Evolutionary conservation across 805 yeast genomes (phyloP), one percentile per base, ranked within the genome.

Genomic region (Ogataea pilisensis): DNA sequence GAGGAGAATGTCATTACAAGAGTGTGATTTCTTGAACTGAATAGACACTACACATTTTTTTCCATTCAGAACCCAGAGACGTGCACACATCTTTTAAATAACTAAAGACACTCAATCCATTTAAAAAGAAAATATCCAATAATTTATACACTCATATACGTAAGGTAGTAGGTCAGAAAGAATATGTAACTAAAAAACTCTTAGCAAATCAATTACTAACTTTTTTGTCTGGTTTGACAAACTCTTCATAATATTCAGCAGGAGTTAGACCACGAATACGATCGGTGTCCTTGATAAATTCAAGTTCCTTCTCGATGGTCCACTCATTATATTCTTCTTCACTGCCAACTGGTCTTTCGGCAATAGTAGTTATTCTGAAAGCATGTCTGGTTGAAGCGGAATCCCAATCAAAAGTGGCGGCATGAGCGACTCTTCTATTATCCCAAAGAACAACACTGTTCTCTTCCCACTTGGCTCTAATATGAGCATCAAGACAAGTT

Each of bases 371-470:
- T 43, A 80, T 76, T 58, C 87, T 70, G 51, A 76, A 75, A 14
- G 81, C 82, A 48, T 81, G 87, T 58, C 88, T 73, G 17, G 74
- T 69, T 31, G 68, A 72, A 11, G 81, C 78, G 34, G 70, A 67
- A 48, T 71, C 78, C 78, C 82, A 81, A 49, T 82, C 87, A 44
- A 76, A 74, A 17, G 75, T 65, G 14, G 85, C 85, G n/a, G 81
- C 64, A 57, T 82, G 88, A 20, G 71, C 65, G 3, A 77, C 74
- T 54, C 79, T 66, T 56, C 88, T 75, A 66, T 82, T 82, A 52
- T 82, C 88, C 87, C 87, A 82, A 25, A 80, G 60, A 8, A 79
- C 84, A 30, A 82, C 81, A 2, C 85, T 71, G 34, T 73, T 73
- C 37, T 81, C 76, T 55, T 74, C 78, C 80, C 85, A 82, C 38